Evolutionary conservation across 768 basidiomycete species (phyloP).

Genomic region (Imleria badia): DNA sequence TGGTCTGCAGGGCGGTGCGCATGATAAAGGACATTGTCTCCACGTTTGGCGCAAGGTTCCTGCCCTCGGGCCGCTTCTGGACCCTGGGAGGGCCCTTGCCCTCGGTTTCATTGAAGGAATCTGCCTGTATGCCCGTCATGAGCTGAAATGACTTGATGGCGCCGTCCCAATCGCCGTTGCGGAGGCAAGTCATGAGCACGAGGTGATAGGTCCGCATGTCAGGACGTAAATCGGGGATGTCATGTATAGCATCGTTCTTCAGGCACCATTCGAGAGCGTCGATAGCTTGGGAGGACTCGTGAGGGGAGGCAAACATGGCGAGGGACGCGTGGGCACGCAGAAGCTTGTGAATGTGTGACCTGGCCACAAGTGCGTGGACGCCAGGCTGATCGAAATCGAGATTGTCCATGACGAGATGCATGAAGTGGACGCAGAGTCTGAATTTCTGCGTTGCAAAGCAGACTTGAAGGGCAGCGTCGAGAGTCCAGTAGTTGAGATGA

Average conservation of each 20-base stretch:
- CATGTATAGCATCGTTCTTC: slow-evolving; percentile 48
- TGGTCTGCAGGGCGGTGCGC: slow-evolving; percentile 55
- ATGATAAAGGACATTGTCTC: slow-evolving; percentile 57
- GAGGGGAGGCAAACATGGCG: slow-evolving; percentile 39
- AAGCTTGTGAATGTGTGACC: slow-evolving; percentile 60
- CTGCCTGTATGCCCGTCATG: slow-evolving; percentile 65
- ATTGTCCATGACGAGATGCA: slow-evolving; percentile 54
- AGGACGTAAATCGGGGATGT: slow-evolving; percentile 41
- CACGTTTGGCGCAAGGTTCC: slow-evolving; percentile 47
- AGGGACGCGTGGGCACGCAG: slow-evolving; percentile 49
- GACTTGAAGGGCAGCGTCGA: slow-evolving; percentile 54
- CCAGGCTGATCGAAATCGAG: slow-evolving; percentile 18
- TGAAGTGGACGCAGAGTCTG: slow-evolving; percentile 53
- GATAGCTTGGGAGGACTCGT: slow-evolving; percentile 49
- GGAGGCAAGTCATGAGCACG: slow-evolving; percentile 64
- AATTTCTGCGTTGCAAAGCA: slow-evolving; percentile 52
- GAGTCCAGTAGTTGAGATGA: slow-evolving; percentile 44
- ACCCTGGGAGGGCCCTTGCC: slow-evolving; percentile 40
- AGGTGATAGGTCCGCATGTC: slow-evolving; percentile 51
- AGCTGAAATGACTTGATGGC: slow-evolving; percentile 61
- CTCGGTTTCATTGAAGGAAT: slow-evolving; percentile 44
- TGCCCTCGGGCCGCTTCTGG: slow-evolving; percentile 43
- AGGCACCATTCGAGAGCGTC: slow-evolving; percentile 71
- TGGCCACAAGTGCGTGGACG: slow-evolving; percentile 45
- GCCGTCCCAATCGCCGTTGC: slow-evolving; percentile 58